Evolutionary conservation across 352 stramenopile species (phyloP).

Genomic region (Pythium biforme): DNA sequence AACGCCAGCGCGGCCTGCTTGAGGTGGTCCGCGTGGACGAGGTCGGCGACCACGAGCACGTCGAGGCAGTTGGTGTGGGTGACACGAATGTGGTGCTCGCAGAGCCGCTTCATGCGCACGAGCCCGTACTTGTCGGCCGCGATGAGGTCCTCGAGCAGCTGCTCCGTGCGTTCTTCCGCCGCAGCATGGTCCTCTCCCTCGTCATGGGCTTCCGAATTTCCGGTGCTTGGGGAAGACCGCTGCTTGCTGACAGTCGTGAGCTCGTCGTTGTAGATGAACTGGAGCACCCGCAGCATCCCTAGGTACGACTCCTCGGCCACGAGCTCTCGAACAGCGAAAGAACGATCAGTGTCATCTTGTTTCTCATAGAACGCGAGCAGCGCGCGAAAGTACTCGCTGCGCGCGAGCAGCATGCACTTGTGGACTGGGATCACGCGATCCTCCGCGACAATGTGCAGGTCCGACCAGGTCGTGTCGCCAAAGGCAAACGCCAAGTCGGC

Average conservation of each 20-base stretch:
- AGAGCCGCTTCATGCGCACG: constrained; percentile 65
- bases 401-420: constrained; percentile 54
- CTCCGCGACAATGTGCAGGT: constrained; percentile 55
- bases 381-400: constrained; percentile 72
- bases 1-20: constrained; percentile 49
- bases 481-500: constrained; percentile 51
- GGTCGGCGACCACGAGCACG: constrained; percentile 58
- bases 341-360: neutral
- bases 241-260: constrained; percentile 9
- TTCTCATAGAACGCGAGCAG: constrained; percentile 40
- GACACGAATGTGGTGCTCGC: constrained; percentile 49
- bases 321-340: constrained; percentile 27
- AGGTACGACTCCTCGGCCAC: constrained; percentile 58
- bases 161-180: constrained; percentile 27
- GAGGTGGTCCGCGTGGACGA: constrained; percentile 53
- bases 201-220: no score
- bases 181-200: constrained; percentile 9
- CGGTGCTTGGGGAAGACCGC: neutral
- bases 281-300: constrained; percentile 49
- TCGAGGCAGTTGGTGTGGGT: constrained; percentile 53
- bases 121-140: constrained; percentile 73
- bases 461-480: constrained; percentile 45
- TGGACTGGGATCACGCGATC: constrained; percentile 45
- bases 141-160: constrained; percentile 74
- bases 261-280: constrained; percentile 77